phyloP scores from a whole-genome alignment of 441 rosid species.

The Sinapis alba region DNA sequence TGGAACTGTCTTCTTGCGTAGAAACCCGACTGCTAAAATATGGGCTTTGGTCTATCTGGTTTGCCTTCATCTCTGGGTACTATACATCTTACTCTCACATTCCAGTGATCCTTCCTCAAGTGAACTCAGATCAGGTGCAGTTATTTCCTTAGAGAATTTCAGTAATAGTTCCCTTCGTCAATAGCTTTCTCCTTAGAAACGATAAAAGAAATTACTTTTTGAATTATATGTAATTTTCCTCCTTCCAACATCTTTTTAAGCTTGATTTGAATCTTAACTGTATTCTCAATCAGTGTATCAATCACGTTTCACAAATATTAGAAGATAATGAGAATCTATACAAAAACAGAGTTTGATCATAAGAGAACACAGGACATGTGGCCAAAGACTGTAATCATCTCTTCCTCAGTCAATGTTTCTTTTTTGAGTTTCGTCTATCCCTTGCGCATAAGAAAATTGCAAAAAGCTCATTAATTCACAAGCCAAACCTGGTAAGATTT shows the following conservation, averaged over 20 bases:
- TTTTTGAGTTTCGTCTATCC: constrained; percentile 35
- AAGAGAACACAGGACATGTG: background rate
- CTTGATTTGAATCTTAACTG: constrained; percentile 2
- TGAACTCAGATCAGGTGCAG: constrained; percentile 67
- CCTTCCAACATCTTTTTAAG: background rate
- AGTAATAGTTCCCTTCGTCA: background rate
- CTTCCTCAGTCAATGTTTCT: constrained; percentile 34
- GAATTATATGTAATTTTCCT: constrained; percentile 7
- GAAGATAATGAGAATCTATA: constrained; percentile 22
- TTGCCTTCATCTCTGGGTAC: constrained; percentile 92
- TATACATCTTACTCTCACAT: constrained; percentile 69
- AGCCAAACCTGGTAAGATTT: background rate
- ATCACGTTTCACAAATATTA: constrained; percentile 1
- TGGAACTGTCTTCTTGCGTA: constrained; percentile 70
- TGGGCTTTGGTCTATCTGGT: constrained; percentile 69
- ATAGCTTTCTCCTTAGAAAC: background rate
- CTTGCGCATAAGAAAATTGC: constrained; percentile 25
- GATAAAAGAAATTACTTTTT: background rate
- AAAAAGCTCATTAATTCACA: constrained; percentile 8
- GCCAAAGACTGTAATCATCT: background rate
- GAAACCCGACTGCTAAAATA: constrained; percentile 72
- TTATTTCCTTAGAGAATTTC: constrained; percentile 51
- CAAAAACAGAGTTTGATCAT: constrained; percentile 28
- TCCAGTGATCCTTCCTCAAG: constrained; percentile 45
- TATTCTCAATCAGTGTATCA: constrained; percentile 26